phyloP scores from a whole-genome alignment of 805 yeast genomes.

The Candida insectorum region DNA sequence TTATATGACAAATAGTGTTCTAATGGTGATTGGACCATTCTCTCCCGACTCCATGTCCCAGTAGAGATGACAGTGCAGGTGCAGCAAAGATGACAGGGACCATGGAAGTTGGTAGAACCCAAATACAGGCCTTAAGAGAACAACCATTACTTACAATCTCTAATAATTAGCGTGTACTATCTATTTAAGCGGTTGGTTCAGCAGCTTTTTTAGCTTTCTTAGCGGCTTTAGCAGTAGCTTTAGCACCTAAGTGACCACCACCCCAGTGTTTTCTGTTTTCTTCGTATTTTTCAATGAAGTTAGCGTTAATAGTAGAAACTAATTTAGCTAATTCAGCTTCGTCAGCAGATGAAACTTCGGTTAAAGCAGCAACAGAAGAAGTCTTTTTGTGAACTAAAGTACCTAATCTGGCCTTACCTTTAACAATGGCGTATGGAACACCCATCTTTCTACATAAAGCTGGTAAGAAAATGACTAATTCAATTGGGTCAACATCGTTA shows the following conservation, averaged over 20 bases:
- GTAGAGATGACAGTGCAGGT: too few species aligned
- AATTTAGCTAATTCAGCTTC: conserved; percentile 92
- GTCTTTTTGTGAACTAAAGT: conserved; percentile 96
- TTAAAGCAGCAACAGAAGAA: conserved; percentile 94
- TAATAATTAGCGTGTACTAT: background rate
- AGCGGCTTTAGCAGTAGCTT: conserved; percentile 82
- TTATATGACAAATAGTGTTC: too few species aligned
- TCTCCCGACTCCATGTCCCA: too few species aligned
- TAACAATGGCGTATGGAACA: conserved; percentile 94
- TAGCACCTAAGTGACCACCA: conserved; percentile 97
- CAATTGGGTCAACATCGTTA: conserved; percentile 99
- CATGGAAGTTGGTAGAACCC: too few species aligned
- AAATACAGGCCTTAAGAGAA: too few species aligned
- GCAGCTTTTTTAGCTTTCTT: conserved; percentile 63
- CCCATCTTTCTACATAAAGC: conserved; percentile 99
- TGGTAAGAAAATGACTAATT: conserved; percentile 94
- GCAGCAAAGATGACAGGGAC: too few species aligned
- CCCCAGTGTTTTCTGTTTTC: conserved; percentile 99
- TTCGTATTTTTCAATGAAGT: conserved; percentile 92
- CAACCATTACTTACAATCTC: too few species aligned
- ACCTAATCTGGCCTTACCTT: conserved; percentile 66
- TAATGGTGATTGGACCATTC: too few species aligned
- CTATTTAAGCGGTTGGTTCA: conserved; percentile 63
- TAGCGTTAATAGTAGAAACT: conserved; percentile 88
- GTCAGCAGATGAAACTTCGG: conserved; percentile 93